Evolutionary conservation across 2,329 filamentous ascomycete species (phyloP).

Genomic region (Phaeoacremonium minimum): DNA sequence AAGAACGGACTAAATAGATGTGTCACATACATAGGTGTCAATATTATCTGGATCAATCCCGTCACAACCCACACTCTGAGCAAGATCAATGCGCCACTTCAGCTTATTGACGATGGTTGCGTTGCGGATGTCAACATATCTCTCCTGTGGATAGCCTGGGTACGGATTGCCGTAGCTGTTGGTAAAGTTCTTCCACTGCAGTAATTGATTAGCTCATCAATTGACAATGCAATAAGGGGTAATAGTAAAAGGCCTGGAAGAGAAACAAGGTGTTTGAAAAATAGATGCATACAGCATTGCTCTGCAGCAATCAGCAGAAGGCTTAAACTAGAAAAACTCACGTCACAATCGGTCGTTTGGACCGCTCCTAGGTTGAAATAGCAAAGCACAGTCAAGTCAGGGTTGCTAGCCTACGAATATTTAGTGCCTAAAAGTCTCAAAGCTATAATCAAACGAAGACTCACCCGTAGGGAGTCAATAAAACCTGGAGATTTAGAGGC

Average conservation of each 20-base stretch:
- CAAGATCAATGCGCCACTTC: constrained; percentile 7
- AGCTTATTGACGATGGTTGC: constrained; percentile 1
- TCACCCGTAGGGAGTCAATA: constrained; percentile 6
- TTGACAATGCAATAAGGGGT: not conserved
- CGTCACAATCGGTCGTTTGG: not conserved
- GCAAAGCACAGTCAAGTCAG: constrained; percentile 7
- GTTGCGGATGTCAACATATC: constrained; percentile 6
- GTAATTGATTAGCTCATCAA: not conserved
- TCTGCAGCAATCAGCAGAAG: no score
- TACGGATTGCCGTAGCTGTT: not conserved
- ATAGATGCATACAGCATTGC: no score
- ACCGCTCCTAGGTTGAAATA: constrained; percentile 7
- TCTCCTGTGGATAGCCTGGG: constrained; percentile 4
- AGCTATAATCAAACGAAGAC: no score
- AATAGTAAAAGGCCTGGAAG: no score
- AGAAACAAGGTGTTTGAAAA: no score
- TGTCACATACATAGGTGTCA: constrained; percentile 4
- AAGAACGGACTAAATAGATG: no score
- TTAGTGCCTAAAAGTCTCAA: no score
- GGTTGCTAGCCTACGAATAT: no score
- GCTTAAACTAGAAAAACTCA: no score
- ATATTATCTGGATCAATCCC: constrained; percentile 8
- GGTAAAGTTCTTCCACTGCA: not conserved
- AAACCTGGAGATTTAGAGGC: constrained; percentile 6
- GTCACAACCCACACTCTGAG: constrained; percentile 7